Percentiles rank a stretch among this genome's conserved stretches.
phyloP scores from a whole-genome alignment of 176 grass and related monocot species.

The Saccharum officinarum region DNA sequence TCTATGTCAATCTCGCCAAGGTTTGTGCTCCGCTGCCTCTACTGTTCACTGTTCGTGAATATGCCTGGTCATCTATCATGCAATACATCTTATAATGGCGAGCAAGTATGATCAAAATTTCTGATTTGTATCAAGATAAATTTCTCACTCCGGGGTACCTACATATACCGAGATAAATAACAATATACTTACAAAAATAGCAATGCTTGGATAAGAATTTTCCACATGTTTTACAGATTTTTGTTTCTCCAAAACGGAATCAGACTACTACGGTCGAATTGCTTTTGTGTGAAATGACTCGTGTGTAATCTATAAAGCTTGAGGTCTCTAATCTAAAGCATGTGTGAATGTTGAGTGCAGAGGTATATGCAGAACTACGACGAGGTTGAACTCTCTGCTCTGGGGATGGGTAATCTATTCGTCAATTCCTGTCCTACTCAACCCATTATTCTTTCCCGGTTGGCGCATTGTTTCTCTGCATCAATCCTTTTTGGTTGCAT shows the following conservation, averaged over 20 bases:
- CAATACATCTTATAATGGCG: too few species aligned
- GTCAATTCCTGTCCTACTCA: too few species aligned
- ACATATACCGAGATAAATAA: too few species aligned
- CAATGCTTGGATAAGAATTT: too few species aligned
- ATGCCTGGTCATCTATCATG: too few species aligned
- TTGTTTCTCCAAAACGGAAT: too few species aligned
- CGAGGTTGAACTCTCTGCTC: constrained; percentile 79
- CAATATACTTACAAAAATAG: too few species aligned
- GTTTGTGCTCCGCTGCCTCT: constrained; percentile 16
- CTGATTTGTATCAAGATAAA: background rate
- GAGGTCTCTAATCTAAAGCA: background rate
- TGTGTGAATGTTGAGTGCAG: constrained; percentile 30
- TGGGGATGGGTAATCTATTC: constrained; percentile 69
- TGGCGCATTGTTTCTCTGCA: background rate
- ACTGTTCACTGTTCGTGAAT: background rate
- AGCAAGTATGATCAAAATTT: background rate
- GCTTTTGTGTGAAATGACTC: too few species aligned
- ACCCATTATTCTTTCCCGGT: background rate
- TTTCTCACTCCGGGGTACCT: too few species aligned
- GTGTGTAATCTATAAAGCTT: background rate
- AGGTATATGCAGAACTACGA: constrained; percentile 88
- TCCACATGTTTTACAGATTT: too few species aligned
- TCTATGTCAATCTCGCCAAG: constrained; percentile 98
- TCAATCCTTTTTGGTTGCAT: constrained; percentile 37
- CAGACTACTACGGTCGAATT: too few species aligned